phyloP scores from a whole-genome alignment of 805 yeast species.

The Pichia scutulata region DNA sequence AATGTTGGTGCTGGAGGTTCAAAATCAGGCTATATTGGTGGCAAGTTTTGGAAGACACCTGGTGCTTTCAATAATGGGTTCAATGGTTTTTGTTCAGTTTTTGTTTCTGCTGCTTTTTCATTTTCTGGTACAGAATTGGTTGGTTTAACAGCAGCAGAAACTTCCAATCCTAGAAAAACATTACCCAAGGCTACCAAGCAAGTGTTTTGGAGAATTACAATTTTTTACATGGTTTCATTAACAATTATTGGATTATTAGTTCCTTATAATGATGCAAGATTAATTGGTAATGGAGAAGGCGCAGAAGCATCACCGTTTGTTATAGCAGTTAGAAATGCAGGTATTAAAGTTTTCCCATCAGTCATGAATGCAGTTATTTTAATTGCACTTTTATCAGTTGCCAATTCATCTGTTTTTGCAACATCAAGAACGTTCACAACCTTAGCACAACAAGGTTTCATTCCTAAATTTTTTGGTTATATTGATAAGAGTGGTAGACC shows the following conservation, averaged over 20 bases:
- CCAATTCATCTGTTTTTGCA: slow-evolving; percentile 61
- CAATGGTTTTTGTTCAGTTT: slow-evolving; percentile 52
- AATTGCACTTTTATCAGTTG: slow-evolving; percentile 60
- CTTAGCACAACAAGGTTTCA: slow-evolving; percentile 56
- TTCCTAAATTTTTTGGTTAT: slow-evolving; percentile 50
- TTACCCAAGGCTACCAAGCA: slow-evolving; percentile 55
- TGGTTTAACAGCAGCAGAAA: slow-evolving; percentile 57
- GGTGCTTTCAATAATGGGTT: slow-evolving; percentile 42
- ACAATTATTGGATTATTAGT: slow-evolving; percentile 48
- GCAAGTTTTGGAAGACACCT: slow-evolving; percentile 49
- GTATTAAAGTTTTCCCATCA: slow-evolving; percentile 52
- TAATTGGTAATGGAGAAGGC: slow-evolving; percentile 40
- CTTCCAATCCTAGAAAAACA: slow-evolving; percentile 46
- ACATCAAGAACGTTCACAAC: slow-evolving; percentile 58
- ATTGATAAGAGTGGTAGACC: slow-evolving; percentile 72
- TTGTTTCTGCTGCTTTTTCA: slow-evolving; percentile 51
- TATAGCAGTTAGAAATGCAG: slow-evolving; percentile 47
- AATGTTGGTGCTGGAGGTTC: slow-evolving; percentile 56
- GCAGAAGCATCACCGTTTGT: slow-evolving; percentile 67
- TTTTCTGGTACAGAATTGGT: slow-evolving; percentile 57
- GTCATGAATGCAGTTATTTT: slow-evolving; percentile 62
- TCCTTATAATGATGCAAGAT: slow-evolving; percentile 42
- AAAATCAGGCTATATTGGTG: slow-evolving; percentile 47
- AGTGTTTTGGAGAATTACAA: slow-evolving; percentile 49
- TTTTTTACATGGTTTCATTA: slow-evolving; percentile 46